Base-by-base conservation (phyloP, 1,284 basidiomycete genomes). In the Heliocybe sulcata region DNA sequence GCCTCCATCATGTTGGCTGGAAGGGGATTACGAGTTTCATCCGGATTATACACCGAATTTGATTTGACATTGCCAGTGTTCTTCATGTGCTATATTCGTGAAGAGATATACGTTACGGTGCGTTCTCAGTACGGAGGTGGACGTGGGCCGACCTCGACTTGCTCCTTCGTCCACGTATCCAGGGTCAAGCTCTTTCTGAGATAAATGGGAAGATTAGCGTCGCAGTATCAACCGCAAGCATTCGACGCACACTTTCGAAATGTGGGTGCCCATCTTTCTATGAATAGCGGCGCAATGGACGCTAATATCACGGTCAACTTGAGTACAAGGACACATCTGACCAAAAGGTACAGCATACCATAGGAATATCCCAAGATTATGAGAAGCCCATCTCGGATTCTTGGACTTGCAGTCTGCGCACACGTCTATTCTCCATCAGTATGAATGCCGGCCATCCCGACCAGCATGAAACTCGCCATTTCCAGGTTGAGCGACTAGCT, bases 321-420 rank as follows among this genome's bases (percentile, higher is more conserved):
- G 54, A 58, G 45, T 51, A 31, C 33, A 47, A 33, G 54, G 23
- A 50, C 26, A 45, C 14, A 23, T 56, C 31, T 23, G 29, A n/a
- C 48, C 52, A 27, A 19, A n/a, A 56, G 42, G 26, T 12, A 42
- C 19, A 45, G 65, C 75, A 56, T 64, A 89, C 87, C 89, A 92
- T 26, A 92, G 76, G 64, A 91, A 91, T 58, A 92, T 87, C 16
- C 89, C 90, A 3, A 94, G 71, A 62, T 84, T 93, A 64, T 88
- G 74, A 2, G 87, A 90, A 1, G 89, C 85, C 92, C 92, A 94
- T 72, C 92, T 73, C 3, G 91, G 90, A 61, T 77, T 78, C 57
- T 81, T 77, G 27, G 82, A 73, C 68, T 86, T 89, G 70, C 92
- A 94, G 69, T 94, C 92, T 9, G 92, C 92, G 67, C 92, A 94